Base-by-base conservation (phyloP, 768 basidiomycete genomes). In the Termitomyces sp. region DNA sequence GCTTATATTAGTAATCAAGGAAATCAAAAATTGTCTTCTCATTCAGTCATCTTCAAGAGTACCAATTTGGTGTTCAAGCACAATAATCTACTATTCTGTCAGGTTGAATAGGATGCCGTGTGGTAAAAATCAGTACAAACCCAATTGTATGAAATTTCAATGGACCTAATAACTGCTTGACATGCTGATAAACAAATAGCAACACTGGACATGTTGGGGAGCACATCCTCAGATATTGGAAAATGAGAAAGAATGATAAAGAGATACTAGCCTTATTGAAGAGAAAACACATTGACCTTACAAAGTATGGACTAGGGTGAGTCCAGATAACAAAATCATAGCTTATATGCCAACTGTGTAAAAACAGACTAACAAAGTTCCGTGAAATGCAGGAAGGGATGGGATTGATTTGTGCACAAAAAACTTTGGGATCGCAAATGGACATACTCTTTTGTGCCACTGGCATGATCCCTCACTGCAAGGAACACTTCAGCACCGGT, bases 401-500 rank as follows among this genome's bases (percentile, higher is more conserved):
- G 54, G 67, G 65, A 11, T 47, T 67, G 2, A 10, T 61, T 3
- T 40, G 59, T 3, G 49, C 66, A 5, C 43, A 57, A 0, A 50
- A 51, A 81, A 81, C 52, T 68, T 69, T 56, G 67, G 72, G 0
- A 66, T 79, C 27, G 80, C 78, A 0, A 81, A 81, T 61, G 63
- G 62, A 0, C 76, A 80, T 0, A 78, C 79, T 0, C 31, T 60
- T 0, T 58, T 76, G 0, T 69, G 73, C 0, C 79, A 80, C 6
- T 39, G 35, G 0, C 68, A 73, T 7, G 78, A 83, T 54, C 73
- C 77, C 0, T 32, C 52, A 0, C 65, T 82, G 0, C 6, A 9
- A 0, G 73, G 65, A 0, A 74, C 69, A 0, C 48, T 76, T 0
- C 79, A 80, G 49, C 79, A 82, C 45, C 59, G 66, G 0, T 81